Conservation (phyloP, 805 yeast genomes). For the Candida takata region DNA sequence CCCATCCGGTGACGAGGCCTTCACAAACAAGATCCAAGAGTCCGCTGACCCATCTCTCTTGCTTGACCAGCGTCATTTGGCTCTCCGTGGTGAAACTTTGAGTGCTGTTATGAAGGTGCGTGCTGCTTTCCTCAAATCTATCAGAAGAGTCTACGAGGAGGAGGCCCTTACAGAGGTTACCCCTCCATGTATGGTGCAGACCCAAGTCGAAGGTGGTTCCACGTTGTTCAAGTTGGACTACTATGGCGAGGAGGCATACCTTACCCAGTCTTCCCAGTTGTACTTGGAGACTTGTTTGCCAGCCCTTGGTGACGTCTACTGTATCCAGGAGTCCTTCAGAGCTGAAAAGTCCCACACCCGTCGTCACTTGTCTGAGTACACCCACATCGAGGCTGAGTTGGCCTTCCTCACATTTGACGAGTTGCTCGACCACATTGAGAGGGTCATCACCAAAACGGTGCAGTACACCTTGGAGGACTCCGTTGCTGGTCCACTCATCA, state of each 20-base stretch:
- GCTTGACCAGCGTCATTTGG: conserved; percentile 90
- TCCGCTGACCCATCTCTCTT: conserved; percentile 88
- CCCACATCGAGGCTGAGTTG: conserved; percentile 94
- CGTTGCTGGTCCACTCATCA: conserved; percentile 80
- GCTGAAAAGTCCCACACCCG: conserved; percentile 99
- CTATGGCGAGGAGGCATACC: conserved; percentile 93
- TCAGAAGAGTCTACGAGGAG: conserved; percentile 73
- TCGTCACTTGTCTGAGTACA: conserved; percentile 94
- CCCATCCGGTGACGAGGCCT: conserved; percentile 92
- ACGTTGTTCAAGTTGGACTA: conserved; percentile 89
- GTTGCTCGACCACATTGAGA: conserved; percentile 77
- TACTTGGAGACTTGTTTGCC: conserved; percentile 96
- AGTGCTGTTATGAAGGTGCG: conserved; percentile 93
- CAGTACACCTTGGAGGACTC: conserved; percentile 83
- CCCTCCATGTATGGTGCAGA: conserved; percentile 99
- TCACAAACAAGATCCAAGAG: conserved; percentile 91
- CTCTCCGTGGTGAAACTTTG: conserved; percentile 94
- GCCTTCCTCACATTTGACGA: conserved; percentile 86
- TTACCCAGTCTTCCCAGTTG: conserved; percentile 95
- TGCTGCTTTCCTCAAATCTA: conserved; percentile 63
- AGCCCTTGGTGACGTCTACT: conserved; percentile 92
- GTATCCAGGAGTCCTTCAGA: conserved; percentile 97
- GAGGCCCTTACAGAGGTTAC: conserved; percentile 84
- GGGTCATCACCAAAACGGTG: conserved; percentile 59
- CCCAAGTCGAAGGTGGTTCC: conserved; percentile 99